Percentiles rank a stretch among this genome's conserved stretches.
phyloP scores from a whole-genome alignment of 2,329 filamentous ascomycete genomes.

The Penicillium verrucosum region DNA sequence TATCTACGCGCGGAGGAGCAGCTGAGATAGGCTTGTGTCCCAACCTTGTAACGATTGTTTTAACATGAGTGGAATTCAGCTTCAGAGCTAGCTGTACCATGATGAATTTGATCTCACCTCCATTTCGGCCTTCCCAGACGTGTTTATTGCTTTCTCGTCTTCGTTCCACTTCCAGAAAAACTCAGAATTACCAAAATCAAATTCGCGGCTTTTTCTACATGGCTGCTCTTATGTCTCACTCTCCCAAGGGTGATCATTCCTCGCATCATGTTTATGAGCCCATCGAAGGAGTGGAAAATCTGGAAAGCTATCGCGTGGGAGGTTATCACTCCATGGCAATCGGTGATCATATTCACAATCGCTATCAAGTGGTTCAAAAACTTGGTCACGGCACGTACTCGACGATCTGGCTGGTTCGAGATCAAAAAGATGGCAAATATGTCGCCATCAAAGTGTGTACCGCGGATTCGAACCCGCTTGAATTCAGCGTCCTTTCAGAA shows the following conservation, averaged over 20 bases:
- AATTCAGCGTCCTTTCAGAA: conserved; percentile 12
- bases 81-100: neutral
- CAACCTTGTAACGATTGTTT: neutral
- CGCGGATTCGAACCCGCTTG: conserved; percentile 19
- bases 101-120: neutral
- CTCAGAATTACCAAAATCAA: neutral
- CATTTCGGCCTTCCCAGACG: neutral
- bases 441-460: conserved; percentile 30
- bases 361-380: conserved; percentile 42
- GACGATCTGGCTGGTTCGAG: conserved; percentile 30
- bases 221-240: neutral
- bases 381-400: conserved; percentile 41
- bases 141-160: neutral
- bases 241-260: neutral
- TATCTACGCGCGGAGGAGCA: neutral
- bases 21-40: neutral
- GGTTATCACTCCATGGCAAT: conserved; percentile 32
- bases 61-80: neutral
- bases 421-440: conserved; percentile 21
- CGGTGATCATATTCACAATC: conserved; percentile 27
- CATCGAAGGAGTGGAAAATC: conserved; percentile 21
- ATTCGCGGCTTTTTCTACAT: neutral
- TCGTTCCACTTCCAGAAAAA: neutral
- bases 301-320: conserved; percentile 24
- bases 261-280: conserved; percentile 4